Evolutionary conservation across 2,329 filamentous ascomycete genomes (phyloP).

Genomic region (Clonostachys rhizophaga): DNA sequence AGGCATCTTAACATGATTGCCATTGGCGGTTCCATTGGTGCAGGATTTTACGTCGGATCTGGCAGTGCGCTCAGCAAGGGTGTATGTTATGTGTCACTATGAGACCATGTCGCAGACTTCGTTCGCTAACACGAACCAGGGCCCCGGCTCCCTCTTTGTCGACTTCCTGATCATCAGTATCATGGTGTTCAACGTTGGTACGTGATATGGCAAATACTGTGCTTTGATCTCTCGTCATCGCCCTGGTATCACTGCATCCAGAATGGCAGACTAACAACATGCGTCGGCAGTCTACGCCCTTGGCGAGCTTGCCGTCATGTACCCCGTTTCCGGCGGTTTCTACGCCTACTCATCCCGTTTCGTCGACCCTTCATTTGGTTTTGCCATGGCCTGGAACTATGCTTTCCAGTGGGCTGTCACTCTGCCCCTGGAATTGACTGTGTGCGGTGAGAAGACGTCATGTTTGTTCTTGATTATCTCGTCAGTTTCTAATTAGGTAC

Average conservation of each 20-base stretch:
- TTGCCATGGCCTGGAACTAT: slow-evolving; percentile 45
- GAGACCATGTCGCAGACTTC: no score
- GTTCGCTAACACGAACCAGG: slow-evolving; percentile 7
- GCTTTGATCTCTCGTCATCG: no score
- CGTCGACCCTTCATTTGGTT: slow-evolving; percentile 56
- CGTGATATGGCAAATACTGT: no score
- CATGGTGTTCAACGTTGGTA: slow-evolving; percentile 57
- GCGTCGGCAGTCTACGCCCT: slow-evolving; percentile 48
- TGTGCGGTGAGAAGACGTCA: slow-evolving; percentile 17
- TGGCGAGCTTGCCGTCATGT: slow-evolving; percentile 58
- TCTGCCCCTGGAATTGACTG: slow-evolving; percentile 41
- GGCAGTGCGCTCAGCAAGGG: slow-evolving; percentile 47
- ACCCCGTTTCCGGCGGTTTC: slow-evolving; percentile 58
- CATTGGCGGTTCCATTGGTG: slow-evolving; percentile 57
- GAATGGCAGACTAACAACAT: no score
- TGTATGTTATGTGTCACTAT: slow-evolving; percentile 8
- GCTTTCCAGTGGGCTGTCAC: slow-evolving; percentile 38
- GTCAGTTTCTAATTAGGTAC: not conserved
- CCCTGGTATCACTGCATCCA: no score
- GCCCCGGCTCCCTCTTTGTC: slow-evolving; percentile 37
- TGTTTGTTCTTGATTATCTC: slow-evolving; percentile 46
- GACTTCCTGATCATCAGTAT: slow-evolving; percentile 52
- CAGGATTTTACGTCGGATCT: slow-evolving; percentile 59
- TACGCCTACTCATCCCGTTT: slow-evolving; percentile 58
- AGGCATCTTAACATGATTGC: slow-evolving; percentile 60